These are phyloP conservation scores for Blastomyces percursus DNA, from an alignment of 2,329 filamentous ascomycete species.

Conservation along the genomic window DNA sequence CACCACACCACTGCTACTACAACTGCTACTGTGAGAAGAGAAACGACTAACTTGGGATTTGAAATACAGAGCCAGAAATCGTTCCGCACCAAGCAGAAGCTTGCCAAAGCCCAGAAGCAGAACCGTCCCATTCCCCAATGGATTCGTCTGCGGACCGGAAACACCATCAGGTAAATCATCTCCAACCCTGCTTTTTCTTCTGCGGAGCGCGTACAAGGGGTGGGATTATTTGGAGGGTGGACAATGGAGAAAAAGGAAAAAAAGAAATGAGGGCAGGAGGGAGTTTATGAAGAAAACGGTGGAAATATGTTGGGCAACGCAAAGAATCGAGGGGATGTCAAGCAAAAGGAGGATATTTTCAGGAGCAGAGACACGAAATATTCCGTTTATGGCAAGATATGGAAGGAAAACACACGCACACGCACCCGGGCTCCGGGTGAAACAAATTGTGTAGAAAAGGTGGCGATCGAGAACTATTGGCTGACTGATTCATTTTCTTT, in stretches of 20 bases:
- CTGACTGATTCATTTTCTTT: background rate
- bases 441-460: background rate
- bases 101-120: constrained; percentile 99
- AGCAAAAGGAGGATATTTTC: background rate
- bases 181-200: constrained; percentile 7
- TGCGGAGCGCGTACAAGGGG: constrained; percentile 4
- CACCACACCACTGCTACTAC: background rate
- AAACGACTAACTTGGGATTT: constrained; percentile 4
- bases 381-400: background rate
- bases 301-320: background rate
- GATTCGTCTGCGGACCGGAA: constrained; percentile 96
- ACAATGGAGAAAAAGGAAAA: background rate
- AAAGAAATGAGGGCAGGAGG: background rate
- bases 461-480: background rate
- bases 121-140: constrained; percentile 99
- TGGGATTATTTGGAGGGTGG: background rate
- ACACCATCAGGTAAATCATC: constrained; percentile 89
- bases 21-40: background rate
- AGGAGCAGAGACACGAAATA: background rate
- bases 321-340: background rate
- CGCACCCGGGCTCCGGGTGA: background rate
- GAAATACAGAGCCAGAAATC: constrained; percentile 85
- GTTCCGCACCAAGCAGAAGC: constrained; percentile 99
- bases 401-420: background rate
- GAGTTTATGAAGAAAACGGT: background rate